Percentiles rank a stretch among this genome's conserved stretches.
Evolutionary conservation across 495 filamentous ascomycete species (phyloP).

Genomic region (Neurospora pannonica): DNA sequence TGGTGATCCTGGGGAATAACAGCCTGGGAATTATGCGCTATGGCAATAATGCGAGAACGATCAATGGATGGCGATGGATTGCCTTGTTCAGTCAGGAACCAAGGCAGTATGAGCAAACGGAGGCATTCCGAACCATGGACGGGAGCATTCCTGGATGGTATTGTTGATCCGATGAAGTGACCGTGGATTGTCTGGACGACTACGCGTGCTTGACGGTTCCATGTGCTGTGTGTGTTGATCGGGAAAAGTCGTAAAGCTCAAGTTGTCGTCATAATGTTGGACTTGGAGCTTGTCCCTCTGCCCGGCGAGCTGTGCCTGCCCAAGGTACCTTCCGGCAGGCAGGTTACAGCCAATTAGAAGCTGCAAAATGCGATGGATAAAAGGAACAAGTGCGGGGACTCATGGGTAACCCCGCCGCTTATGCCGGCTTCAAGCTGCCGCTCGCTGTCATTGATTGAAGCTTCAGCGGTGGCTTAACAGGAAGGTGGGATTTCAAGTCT

Average conservation of each 20-base stretch:
- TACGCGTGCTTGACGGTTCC: not conserved
- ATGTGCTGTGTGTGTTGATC: not conserved
- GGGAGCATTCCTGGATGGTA: not conserved
- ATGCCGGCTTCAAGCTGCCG: not conserved
- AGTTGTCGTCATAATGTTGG: not conserved
- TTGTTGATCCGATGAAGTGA: not conserved
- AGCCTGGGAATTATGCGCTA: not conserved
- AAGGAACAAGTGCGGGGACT: not conserved
- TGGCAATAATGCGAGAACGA: not conserved
- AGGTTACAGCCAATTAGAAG: not conserved
- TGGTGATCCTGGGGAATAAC: not conserved
- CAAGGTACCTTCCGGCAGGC: not conserved
- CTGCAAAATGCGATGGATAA: not conserved
- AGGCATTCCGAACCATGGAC: not conserved
- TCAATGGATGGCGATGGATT: not conserved
- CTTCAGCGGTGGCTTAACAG: not conserved
- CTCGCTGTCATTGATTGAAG: not conserved
- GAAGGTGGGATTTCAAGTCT: not conserved
- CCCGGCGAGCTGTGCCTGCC: not conserved
- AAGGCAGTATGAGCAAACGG: not conserved
- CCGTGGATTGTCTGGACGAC: not conserved
- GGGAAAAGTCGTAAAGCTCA: not conserved
- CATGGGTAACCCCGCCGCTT: not conserved
- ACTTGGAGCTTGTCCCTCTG: not conserved
- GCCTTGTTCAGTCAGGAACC: not conserved